These are phyloP conservation scores for Xylaria castorea DNA, from an alignment of 495 filamentous ascomycete genomes.

Conservation along the genomic window DNA sequence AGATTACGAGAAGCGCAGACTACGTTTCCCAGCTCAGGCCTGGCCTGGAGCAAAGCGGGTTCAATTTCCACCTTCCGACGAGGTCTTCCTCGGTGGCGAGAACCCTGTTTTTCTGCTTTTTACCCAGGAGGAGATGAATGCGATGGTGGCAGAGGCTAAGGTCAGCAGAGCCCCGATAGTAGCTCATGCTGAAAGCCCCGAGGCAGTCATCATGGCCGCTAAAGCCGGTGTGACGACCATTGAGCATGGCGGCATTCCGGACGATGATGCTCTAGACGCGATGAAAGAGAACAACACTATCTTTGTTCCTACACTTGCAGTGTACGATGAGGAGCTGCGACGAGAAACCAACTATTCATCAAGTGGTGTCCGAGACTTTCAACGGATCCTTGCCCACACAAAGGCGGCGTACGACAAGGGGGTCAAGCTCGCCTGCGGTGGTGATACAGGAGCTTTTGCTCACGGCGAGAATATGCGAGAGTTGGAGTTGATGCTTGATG, in stretches of 20 bases:
- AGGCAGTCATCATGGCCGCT: conserved; percentile 53
- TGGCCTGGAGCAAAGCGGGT: conserved; percentile 33
- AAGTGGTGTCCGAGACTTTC: conserved; percentile 2
- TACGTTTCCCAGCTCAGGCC: conserved; percentile 50
- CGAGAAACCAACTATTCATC: conserved; percentile 23
- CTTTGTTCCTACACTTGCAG: conserved; percentile 58
- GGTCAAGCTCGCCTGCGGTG: conserved; percentile 54
- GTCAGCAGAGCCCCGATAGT: conserved; percentile 50
- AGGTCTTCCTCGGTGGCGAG: conserved; percentile 39
- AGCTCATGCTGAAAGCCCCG: conserved; percentile 52
- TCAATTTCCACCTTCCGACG: conserved; percentile 31
- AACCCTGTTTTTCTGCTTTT: conserved; percentile 54
- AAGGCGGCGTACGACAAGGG: conserved; percentile 49
- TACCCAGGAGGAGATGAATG: conserved; percentile 58
- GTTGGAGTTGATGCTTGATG: conserved; percentile 57
- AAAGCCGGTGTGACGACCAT: conserved; percentile 58
- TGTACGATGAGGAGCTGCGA: conserved; percentile 39
- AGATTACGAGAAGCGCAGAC: conserved; percentile 55
- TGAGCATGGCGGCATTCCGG: conserved; percentile 56
- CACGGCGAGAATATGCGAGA: conserved; percentile 59
- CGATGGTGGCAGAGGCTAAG: conserved; percentile 56
- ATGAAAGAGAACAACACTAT: conserved; percentile 50
- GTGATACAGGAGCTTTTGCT: conserved; percentile 58
- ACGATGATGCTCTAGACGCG: conserved; percentile 42
- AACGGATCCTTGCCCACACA: conserved; percentile 37